Base-by-base conservation (phyloP, 371 early-diverging fungal species). In the Mortierella sp. region DNA sequence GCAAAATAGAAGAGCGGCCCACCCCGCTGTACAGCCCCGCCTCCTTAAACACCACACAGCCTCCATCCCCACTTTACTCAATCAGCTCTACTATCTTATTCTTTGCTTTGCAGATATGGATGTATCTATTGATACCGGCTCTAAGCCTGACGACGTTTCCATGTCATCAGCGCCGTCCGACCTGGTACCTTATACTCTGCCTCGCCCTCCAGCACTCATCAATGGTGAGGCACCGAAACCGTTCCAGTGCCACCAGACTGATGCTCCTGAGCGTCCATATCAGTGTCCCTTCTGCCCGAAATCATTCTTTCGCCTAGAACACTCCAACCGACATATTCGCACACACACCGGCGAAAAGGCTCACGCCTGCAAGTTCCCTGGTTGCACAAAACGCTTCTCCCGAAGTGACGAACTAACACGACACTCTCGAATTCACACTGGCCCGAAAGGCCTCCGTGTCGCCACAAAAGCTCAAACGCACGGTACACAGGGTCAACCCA, bases 301-400 rank as follows among this genome's bases (percentile, higher is more conserved):
- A 80, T 87, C 91, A 26, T 92, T 92, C 65, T 89, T 80, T 58
- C 90, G 92, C n/a, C 83, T 90, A 27, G 92, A 92, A 67, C 92
- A 92, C 64, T 88, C 89, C 78, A 89, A 88, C 21, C 87, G 95
- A 41, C 95, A 95, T 81, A 89, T 92, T 49, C 86, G 94, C 60
- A 94, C 94, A 2, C 95, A 95, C 70, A 95, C 95, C 6, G 95
- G 95, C 23, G 95, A 95, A 68, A 92, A 89, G 50, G 95, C 95
- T 2, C 93, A 89, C 72, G 87, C 81, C 24, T 95, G 95, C 78
- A 82, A 83, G 17, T 85, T 81, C 55, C 83, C 84, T 6, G 84
- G 86, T 54, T 95, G 96, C 64, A 85, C 87, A 37, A 94, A 93
- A 79, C 82, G 90, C 14, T 95, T 95, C 80, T 88, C 94, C 32